phyloP scores from a whole-genome alignment of 2,329 filamentous ascomycete species.

The Botrytis fragariae region DNA sequence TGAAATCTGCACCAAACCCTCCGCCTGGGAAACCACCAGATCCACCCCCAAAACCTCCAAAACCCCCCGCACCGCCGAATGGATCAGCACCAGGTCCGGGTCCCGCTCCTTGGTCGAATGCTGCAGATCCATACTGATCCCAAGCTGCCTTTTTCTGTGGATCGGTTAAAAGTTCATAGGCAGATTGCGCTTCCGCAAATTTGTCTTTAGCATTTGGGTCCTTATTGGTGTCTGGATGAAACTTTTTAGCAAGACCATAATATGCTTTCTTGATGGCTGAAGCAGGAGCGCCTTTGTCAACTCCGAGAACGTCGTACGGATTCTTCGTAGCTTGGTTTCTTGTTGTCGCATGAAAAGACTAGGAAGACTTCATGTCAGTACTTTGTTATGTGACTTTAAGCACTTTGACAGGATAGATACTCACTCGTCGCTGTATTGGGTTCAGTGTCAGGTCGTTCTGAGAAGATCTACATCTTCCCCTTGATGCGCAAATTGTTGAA shows the following conservation, averaged over 20 bases:
- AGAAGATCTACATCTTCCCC: background rate
- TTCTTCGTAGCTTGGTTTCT: slow-evolving; percentile 53
- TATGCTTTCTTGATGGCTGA: slow-evolving; percentile 97
- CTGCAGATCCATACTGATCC: slow-evolving; percentile 84
- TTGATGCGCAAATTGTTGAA: slow-evolving; percentile 5
- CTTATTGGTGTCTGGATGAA: slow-evolving; percentile 97
- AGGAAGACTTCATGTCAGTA: slow-evolving; percentile 6
- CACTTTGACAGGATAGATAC: slow-evolving; percentile 15
- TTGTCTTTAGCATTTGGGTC: slow-evolving; percentile 90
- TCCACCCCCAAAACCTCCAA: slow-evolving; percentile 48
- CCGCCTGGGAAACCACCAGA: slow-evolving; percentile 52
- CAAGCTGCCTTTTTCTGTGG: slow-evolving; percentile 89
- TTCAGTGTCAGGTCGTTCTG: background rate
- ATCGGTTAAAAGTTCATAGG: slow-evolving; percentile 92
- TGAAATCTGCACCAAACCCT: slow-evolving; percentile 79
- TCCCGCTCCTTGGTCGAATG: slow-evolving; percentile 71
- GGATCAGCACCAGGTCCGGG: slow-evolving; percentile 57
- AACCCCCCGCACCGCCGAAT: slow-evolving; percentile 62
- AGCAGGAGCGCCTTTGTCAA: slow-evolving; percentile 75
- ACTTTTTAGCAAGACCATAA: slow-evolving; percentile 96
- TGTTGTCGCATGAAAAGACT: slow-evolving; percentile 38
- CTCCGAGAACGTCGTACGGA: slow-evolving; percentile 84
- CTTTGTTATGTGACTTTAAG: background rate
- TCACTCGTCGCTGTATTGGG: slow-evolving; percentile 31
- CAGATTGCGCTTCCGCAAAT: slow-evolving; percentile 87